phyloP scores from a whole-genome alignment of 2,329 filamentous ascomycete genomes.

The Calycina herbarum region DNA sequence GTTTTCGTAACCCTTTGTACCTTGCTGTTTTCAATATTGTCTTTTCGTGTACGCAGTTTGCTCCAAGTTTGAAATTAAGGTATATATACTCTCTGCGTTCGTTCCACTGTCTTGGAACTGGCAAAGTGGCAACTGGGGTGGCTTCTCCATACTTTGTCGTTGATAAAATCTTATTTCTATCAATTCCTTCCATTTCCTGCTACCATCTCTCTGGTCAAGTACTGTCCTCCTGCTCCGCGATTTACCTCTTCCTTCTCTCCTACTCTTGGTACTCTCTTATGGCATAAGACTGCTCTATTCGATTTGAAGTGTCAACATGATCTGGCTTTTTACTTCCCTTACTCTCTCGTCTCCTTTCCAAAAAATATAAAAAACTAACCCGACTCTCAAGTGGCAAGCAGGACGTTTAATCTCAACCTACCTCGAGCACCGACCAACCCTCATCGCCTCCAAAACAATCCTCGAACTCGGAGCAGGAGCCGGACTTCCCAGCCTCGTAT shows the following conservation, averaged over 20 bases:
- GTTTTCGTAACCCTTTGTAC: background rate
- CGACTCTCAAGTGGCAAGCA: slow-evolving; percentile 69
- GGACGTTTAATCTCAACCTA: slow-evolving; percentile 75
- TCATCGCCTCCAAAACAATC: slow-evolving; percentile 68
- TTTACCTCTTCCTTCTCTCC: no score
- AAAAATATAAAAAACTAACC: background rate
- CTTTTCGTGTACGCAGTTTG: no score
- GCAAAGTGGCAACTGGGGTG: background rate
- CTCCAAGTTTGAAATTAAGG: no score
- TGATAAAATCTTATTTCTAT: no score
- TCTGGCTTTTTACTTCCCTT: background rate
- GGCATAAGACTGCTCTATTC: background rate
- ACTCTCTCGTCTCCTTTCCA: background rate
- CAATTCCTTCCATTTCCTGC: no score
- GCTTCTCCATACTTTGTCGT: background rate
- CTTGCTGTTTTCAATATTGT: no score
- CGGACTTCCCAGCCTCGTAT: slow-evolving; percentile 78
- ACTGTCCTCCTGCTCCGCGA: no score
- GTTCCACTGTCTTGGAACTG: no score
- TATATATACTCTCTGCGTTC: no score
- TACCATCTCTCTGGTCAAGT: no score
- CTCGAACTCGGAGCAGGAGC: slow-evolving; percentile 89
- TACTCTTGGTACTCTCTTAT: no score
- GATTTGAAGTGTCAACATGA: background rate
- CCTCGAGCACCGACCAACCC: slow-evolving; percentile 67